Evolutionary conservation across 2,329 filamentous ascomycete genomes (phyloP).

Genomic region (Aureobasidium sp.): DNA sequence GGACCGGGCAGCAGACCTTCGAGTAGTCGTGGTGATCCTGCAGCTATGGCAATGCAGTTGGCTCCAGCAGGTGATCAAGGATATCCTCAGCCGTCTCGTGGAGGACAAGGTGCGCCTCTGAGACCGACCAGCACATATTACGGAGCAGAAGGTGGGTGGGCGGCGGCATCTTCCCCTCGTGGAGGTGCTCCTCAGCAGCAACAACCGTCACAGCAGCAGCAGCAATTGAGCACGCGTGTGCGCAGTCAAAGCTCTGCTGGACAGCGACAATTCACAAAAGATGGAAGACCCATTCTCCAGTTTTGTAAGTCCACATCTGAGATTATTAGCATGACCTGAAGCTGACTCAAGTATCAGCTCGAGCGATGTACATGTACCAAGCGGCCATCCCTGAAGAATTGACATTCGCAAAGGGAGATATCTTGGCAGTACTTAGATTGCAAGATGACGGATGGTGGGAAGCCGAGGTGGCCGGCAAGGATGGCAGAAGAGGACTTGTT

Average conservation of each 20-base stretch:
- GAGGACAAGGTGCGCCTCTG: conserved; percentile 18
- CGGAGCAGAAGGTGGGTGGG: conserved; percentile 27
- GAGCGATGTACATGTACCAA: conserved; percentile 88
- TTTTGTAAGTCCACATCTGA: conserved; percentile 64
- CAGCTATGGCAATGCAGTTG: conserved; percentile 41
- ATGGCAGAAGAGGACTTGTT: conserved; percentile 51
- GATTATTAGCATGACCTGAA: neutral
- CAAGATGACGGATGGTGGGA: conserved; percentile 99
- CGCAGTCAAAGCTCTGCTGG: conserved; percentile 84
- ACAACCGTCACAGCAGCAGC: conserved; percentile 7
- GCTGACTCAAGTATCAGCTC: conserved; percentile 50
- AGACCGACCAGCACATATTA: conserved; percentile 42
- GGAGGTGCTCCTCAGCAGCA: neutral
- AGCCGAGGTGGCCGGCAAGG: conserved; percentile 73
- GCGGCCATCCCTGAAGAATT: conserved; percentile 94
- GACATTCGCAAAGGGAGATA: conserved; percentile 85
- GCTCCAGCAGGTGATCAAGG: conserved; percentile 35
- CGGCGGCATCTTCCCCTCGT: conserved; percentile 13
- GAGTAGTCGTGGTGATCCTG: conserved; percentile 34
- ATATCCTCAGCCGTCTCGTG: conserved; percentile 35
- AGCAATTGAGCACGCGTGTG: conserved; percentile 36
- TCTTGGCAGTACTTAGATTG: conserved; percentile 77
- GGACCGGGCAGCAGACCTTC: conserved; percentile 33
- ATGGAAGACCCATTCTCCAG: conserved; percentile 82
- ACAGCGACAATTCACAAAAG: conserved; percentile 73